Evolutionary conservation across 495 filamentous ascomycete genomes (phyloP).

Genomic region (Amorphotheca resinae): DNA sequence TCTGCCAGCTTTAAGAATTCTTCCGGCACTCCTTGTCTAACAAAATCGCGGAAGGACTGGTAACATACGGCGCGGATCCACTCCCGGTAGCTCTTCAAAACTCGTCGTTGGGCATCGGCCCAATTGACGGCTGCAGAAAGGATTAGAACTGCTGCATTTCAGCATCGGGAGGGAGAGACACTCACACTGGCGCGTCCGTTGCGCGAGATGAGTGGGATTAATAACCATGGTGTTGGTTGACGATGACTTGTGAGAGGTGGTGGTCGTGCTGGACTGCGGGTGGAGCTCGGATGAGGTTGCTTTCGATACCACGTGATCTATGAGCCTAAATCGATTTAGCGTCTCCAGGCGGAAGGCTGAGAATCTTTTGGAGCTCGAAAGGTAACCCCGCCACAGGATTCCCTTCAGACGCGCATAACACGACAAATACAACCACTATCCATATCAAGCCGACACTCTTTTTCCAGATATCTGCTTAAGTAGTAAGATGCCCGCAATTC

Average conservation of each 20-base stretch:
- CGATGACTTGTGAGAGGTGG: not conserved
- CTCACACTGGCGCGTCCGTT: slow-evolving; percentile 83
- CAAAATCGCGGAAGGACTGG: not conserved
- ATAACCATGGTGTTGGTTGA: slow-evolving; percentile 46
- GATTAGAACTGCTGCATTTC: slow-evolving; percentile 7
- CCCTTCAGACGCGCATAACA: too few relatives aligned
- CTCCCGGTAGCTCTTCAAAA: slow-evolving; percentile 75
- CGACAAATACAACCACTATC: too few relatives aligned
- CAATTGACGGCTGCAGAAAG: slow-evolving; percentile 60
- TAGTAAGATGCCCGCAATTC: slow-evolving; percentile 79
- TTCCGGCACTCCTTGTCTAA: not conserved
- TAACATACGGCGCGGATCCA: slow-evolving; percentile 84
- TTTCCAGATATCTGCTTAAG: too few relatives aligned
- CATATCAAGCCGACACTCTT: too few relatives aligned
- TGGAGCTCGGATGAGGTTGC: not conserved
- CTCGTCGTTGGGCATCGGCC: slow-evolving; percentile 70
- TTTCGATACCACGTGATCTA: too few relatives aligned
- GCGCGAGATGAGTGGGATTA: slow-evolving; percentile 85
- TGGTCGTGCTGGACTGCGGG: slow-evolving; percentile 2
- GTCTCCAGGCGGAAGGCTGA: slow-evolving; percentile 16
- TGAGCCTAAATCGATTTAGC: too few relatives aligned
- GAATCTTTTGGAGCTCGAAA: not conserved
- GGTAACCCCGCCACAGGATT: slow-evolving; percentile 10
- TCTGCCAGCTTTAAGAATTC: not conserved
- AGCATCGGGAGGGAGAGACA: slow-evolving; percentile 19